phyloP scores from a whole-genome alignment of 805 yeast species.

The Saccharomyces cerevisiae region DNA sequence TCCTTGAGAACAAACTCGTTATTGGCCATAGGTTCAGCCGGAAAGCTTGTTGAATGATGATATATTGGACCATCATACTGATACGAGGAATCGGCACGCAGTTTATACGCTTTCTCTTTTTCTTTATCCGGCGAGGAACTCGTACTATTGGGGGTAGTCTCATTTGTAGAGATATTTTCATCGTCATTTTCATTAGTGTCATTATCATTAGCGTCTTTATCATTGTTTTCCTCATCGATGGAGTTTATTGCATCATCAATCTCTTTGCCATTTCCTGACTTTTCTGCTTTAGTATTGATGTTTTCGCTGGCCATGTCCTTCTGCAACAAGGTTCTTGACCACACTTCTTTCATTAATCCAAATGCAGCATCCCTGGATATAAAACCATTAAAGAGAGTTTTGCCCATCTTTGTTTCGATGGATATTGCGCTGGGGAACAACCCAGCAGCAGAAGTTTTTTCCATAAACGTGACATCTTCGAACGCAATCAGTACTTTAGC shows the following conservation, averaged over 20 bases:
- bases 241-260: conserved; percentile 36
- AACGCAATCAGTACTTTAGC: conserved; percentile 68
- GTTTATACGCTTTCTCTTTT: conserved; percentile 18
- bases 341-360: conserved; percentile 58
- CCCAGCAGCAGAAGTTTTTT: conserved; percentile 80
- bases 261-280: not conserved
- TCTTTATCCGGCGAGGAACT: conserved; percentile 12
- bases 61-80: conserved; percentile 57
- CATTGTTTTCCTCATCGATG: conserved; percentile 33
- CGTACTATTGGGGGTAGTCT: conserved; percentile 16
- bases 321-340: conserved; percentile 41
- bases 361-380: conserved; percentile 72
- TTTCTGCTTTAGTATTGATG: not conserved
- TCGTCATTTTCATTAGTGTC: conserved; percentile 30
- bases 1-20: conserved; percentile 48
- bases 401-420: conserved; percentile 54
- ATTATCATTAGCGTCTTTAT: conserved; percentile 1
- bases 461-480: conserved; percentile 53
- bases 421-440: conserved; percentile 84
- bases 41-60: conserved; percentile 51
- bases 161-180: conserved; percentile 20
- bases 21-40: conserved; percentile 36
- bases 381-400: conserved; percentile 80
- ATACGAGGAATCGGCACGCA: conserved; percentile 35
- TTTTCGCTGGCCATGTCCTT: conserved; percentile 3